Evolutionary conservation across 768 basidiomycete genomes (phyloP), one percentile per base, ranked within the genome.

Genomic region (Tulasnella sp.): DNA sequence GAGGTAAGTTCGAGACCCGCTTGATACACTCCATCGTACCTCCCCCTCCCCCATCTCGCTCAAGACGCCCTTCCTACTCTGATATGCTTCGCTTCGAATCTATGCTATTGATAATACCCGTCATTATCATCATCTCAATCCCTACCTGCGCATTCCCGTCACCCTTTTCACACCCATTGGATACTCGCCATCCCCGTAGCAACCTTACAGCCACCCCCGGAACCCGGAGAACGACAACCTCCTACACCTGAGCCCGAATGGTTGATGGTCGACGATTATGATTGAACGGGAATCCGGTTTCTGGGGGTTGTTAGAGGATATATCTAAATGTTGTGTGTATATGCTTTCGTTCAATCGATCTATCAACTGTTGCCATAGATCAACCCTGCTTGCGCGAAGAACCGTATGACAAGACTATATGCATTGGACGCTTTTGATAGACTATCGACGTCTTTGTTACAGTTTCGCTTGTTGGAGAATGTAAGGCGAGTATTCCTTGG

Each of bases 241-340:
- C 60, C 82, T 82, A 38, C 34, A 38, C 34, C 80, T 81, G 87
- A 90, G 83, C 70, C 88, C 87, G 88, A 91, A 91, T 91, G 88
- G 88, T 67, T 91, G 67, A 84, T 90, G 26, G 76, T 91, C 27
- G 78, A 80, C 61, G 77, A 80, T n/a, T 19, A 43, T 48, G 45
- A 48, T 5, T n/a, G n/a, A 19, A 5, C 7, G 7, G n/a, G 45
- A 10, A 27, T 48, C n/a, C 45, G 19, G 10, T 48, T 7, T n/a
- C n/a, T n/a, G 7, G 19, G n/a, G 10, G 45, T 27, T 27, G 45
- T 48, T 48, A 7, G 45, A 27, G 5, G 5, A 48, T n/a, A 27
- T 48, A 21, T 48, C 26, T 48, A 19, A 48, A n/a, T 27, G 5
- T 27, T 10, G 7, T 27, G 5, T 48, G n/a, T 48, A 19, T 48